These are phyloP conservation scores for Gracilaria caudata DNA, from an alignment of 23 red algal genomes.

Conservation along the genomic window DNA sequence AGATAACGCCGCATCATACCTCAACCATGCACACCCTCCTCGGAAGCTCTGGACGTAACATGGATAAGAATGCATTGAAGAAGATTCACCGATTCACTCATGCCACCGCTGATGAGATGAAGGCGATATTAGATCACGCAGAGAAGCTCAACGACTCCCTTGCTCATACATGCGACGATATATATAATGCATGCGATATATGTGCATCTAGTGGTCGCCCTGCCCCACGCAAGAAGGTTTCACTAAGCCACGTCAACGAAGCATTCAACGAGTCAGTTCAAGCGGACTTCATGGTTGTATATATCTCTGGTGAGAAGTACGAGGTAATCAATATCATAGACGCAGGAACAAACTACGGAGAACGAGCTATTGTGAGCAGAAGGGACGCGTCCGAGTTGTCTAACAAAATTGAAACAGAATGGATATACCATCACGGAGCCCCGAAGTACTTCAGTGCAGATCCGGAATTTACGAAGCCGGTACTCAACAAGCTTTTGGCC, in stretches of 20 bases:
- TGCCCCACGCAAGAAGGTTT: constrained; percentile 34
- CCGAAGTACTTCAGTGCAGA: constrained; percentile 6
- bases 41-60: no score
- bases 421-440: constrained; percentile 31
- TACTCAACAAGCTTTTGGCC: not conserved
- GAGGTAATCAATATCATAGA: constrained; percentile 9
- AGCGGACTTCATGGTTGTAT: constrained; percentile 24
- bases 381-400: not conserved
- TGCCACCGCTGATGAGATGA: constrained; percentile 30
- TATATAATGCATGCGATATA: constrained; percentile 29
- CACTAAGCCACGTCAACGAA: no score
- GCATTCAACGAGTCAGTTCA: constrained; percentile 27
- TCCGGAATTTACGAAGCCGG: constrained; percentile 8
- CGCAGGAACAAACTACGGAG: constrained; percentile 16
- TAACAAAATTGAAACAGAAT: not conserved
- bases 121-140: constrained; percentile 9
- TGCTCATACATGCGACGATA: constrained; percentile 17
- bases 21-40: no score
- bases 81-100: constrained; percentile 50
- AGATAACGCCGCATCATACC: no score
- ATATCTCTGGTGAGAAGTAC: constrained; percentile 25
- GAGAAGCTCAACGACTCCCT: not conserved
- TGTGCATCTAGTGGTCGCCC: constrained; percentile 41
- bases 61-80: constrained; percentile 21
- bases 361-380: constrained; percentile 12